These are phyloP conservation scores for Colletotrichum scovillei DNA, from an alignment of 2,329 filamentous ascomycete genomes.

Conservation along the genomic window DNA sequence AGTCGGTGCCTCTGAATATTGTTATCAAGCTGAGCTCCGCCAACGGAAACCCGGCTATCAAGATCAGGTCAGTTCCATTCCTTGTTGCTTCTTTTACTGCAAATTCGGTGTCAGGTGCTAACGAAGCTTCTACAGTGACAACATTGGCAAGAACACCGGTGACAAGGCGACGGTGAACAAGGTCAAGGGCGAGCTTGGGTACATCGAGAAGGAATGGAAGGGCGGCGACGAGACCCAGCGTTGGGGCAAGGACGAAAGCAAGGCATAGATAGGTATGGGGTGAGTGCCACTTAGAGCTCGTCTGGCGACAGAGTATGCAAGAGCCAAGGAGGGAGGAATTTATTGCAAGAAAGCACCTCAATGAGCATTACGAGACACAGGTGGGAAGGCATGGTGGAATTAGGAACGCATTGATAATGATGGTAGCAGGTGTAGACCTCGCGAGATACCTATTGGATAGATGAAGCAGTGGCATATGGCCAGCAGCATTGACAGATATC, in stretches of 20 bases:
- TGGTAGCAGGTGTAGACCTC: not conserved
- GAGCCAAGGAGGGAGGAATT: not conserved
- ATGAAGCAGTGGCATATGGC: not conserved
- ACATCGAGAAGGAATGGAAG: conserved; percentile 85
- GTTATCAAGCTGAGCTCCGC: conserved; percentile 97
- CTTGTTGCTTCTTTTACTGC: not conserved
- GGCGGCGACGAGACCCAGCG: conserved; percentile 85
- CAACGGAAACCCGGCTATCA: conserved; percentile 83
- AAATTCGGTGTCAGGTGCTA: not conserved
- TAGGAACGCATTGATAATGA: not conserved
- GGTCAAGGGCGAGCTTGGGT: conserved; percentile 88
- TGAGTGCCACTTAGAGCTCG: conserved; percentile 9
- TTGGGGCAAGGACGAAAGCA: conserved; percentile 73
- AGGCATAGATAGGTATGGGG: conserved; percentile 39
- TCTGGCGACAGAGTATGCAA: conserved; percentile 20
- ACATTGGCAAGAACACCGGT: conserved; percentile 94
- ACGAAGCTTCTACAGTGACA: conserved; percentile 69
- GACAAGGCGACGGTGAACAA: conserved; percentile 81
- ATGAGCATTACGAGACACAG: not conserved
- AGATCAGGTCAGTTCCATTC: conserved; percentile 71
- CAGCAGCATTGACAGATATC: not conserved
- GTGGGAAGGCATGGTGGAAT: not conserved
- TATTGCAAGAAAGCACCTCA: no score
- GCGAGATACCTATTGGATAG: not conserved
- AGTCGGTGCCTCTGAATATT: conserved; percentile 93